Evolutionary conservation across 495 filamentous ascomycete genomes (phyloP).

Genomic region (Hypoxylon fuscum): DNA sequence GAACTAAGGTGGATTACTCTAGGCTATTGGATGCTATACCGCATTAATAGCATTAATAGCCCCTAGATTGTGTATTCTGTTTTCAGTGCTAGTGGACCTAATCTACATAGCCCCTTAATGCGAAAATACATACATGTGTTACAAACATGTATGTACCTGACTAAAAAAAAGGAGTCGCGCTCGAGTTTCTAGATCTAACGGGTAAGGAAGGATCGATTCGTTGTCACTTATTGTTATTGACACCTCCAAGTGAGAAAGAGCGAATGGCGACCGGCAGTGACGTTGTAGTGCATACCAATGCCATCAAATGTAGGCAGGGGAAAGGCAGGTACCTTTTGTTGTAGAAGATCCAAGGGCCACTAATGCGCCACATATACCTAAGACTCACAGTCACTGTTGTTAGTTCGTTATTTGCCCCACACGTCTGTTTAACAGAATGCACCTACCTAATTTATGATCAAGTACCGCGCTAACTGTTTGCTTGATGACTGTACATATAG

Average conservation of each 20-base stretch:
- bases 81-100: neutral
- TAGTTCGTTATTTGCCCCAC: too few relatives aligned
- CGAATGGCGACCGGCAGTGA: slow-evolving; percentile 32
- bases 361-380: neutral
- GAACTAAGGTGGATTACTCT: neutral
- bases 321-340: slow-evolving; percentile 3
- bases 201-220: slow-evolving; percentile 33
- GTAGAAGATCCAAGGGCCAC: neutral
- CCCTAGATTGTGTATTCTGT: neutral
- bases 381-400: neutral
- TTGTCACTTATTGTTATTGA: slow-evolving; percentile 18
- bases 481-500: too few relatives aligned
- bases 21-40: neutral
- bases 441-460: too few relatives aligned
- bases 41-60: too few relatives aligned
- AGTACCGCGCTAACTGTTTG: too few relatives aligned
- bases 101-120: slow-evolving; percentile 14
- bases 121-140: slow-evolving; percentile 1
- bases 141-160: slow-evolving; percentile 20
- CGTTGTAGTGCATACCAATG: slow-evolving; percentile 35
- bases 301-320: neutral
- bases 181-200: slow-evolving; percentile 28
- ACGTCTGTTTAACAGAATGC: too few relatives aligned
- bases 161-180: slow-evolving; percentile 33
- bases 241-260: slow-evolving; percentile 13